Conservation (phyloP, 75 land plant species). For the Cryptomeria japonica region DNA sequence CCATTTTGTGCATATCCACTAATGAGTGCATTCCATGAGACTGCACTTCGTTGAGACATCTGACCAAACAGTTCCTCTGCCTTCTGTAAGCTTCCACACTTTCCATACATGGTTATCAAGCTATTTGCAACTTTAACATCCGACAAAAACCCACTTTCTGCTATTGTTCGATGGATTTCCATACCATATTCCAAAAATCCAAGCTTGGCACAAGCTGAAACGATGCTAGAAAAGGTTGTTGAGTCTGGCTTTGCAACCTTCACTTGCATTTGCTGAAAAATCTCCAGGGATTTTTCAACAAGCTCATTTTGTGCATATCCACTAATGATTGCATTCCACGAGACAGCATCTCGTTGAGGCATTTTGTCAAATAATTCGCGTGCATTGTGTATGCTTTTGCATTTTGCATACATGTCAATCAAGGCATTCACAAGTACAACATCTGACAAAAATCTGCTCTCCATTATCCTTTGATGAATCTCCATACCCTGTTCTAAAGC, state of each 20-base stretch:
- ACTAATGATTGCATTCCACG: slow-evolving; percentile 22
- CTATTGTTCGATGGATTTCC: background rate
- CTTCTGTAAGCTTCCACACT: background rate
- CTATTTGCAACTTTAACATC: background rate
- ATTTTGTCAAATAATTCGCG: slow-evolving; percentile 12
- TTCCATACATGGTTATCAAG: background rate
- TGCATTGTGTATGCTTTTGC: slow-evolving; percentile 20
- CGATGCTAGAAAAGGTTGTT: background rate
- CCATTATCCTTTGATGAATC: slow-evolving; percentile 17
- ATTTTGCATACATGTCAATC: slow-evolving; percentile 30
- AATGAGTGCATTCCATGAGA: slow-evolving; percentile 11
- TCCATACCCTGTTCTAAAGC: slow-evolving; percentile 23
- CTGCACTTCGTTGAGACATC: background rate
- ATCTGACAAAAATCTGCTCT: slow-evolving; percentile 14
- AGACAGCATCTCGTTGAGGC: background rate
- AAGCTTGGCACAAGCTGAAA: background rate
- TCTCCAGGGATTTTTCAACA: slow-evolving; percentile 11
- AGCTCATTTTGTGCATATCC: slow-evolving; percentile 18
- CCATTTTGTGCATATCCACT: slow-evolving; percentile 11
- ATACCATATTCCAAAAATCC: background rate
- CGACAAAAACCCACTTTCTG: background rate
- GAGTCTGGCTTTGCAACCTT: background rate
- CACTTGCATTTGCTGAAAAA: background rate
- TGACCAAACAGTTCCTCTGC: slow-evolving; percentile 8
- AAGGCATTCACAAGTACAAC: slow-evolving; percentile 19